These are phyloP conservation scores for Agaricus sinodeliciosus DNA, from an alignment of 768 basidiomycete species.

Conservation along the genomic window DNA sequence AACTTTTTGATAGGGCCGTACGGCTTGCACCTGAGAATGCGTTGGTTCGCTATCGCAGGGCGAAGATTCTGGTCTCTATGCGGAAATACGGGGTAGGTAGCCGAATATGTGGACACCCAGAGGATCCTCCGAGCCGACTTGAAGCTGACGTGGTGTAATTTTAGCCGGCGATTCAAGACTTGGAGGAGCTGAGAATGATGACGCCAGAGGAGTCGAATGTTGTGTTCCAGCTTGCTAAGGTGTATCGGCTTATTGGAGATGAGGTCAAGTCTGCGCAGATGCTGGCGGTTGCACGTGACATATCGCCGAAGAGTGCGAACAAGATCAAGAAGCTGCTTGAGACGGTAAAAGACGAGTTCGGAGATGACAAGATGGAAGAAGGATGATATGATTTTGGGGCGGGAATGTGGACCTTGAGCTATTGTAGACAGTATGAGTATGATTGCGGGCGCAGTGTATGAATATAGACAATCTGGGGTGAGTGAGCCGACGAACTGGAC, in stretches of 20 bases:
- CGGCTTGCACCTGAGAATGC: constrained; percentile 80
- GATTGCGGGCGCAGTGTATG: constrained; percentile 7
- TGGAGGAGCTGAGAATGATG: constrained; percentile 71
- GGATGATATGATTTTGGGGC: constrained; percentile 35
- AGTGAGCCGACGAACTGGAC: constrained; percentile 3
- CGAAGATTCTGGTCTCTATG: constrained; percentile 83
- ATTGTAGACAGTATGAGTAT: constrained; percentile 23
- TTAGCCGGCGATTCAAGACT: constrained; percentile 75
- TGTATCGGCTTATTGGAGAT: constrained; percentile 79
- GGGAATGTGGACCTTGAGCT: constrained; percentile 18
- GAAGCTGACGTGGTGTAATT: constrained; percentile 5
- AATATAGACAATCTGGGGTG: background rate
- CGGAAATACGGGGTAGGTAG: constrained; percentile 72
- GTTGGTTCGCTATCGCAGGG: constrained; percentile 89
- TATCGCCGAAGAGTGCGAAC: constrained; percentile 83
- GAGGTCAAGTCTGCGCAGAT: constrained; percentile 73
- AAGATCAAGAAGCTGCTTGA: constrained; percentile 79
- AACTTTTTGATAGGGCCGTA: constrained; percentile 77
- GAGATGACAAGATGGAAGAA: constrained; percentile 70
- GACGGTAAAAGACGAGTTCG: constrained; percentile 54
- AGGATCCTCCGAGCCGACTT: constrained; percentile 5
- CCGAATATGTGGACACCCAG: constrained; percentile 2
- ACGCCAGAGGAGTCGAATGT: constrained; percentile 97
- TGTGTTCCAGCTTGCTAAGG: constrained; percentile 90
- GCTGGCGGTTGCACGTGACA: constrained; percentile 87